These are phyloP conservation scores for Cordyceps tenuipes DNA, from an alignment of 2,329 filamentous ascomycete genomes.

Conservation along the genomic window DNA sequence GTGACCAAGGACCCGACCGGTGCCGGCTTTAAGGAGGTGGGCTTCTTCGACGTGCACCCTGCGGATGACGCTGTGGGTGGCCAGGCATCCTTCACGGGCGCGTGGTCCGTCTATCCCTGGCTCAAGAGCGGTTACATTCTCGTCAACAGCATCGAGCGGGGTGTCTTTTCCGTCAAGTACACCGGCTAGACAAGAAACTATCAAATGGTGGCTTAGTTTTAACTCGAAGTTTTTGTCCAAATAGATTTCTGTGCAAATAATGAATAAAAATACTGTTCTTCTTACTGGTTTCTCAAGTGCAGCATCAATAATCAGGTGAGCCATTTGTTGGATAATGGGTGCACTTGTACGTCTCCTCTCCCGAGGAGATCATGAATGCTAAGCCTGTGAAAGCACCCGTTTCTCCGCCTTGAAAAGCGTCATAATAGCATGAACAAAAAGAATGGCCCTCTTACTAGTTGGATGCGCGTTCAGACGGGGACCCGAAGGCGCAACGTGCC, in stretches of 20 bases:
- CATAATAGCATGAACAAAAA: not conserved
- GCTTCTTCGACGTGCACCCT: constrained; percentile 43
- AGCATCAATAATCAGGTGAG: too few species aligned
- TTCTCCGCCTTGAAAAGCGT: not conserved
- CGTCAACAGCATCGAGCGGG: constrained; percentile 44
- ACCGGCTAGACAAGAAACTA: not conserved
- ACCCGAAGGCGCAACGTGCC: not conserved
- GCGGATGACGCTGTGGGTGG: constrained; percentile 38
- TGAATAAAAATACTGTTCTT: not conserved
- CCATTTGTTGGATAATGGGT: too few species aligned
- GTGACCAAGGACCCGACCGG: constrained; percentile 35
- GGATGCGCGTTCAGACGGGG: not conserved
- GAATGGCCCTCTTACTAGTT: not conserved
- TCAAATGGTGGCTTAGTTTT: not conserved
- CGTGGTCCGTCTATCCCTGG: constrained; percentile 40
- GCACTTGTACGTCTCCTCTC: too few species aligned
- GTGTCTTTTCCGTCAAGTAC: constrained; percentile 38
- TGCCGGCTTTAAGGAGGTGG: constrained; percentile 35
- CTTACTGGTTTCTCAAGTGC: not conserved
- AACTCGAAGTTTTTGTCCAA: too few species aligned
- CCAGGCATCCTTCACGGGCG: constrained; percentile 31
- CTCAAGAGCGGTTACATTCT: constrained; percentile 42
- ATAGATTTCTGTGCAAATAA: not conserved
- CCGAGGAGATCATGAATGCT: too few species aligned
- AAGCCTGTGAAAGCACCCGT: too few species aligned